Evolutionary conservation across 2,329 filamentous ascomycete species (phyloP), one percentile per base, ranked within the genome.

Genomic region (Ceratocystis cacaofunesta): DNA sequence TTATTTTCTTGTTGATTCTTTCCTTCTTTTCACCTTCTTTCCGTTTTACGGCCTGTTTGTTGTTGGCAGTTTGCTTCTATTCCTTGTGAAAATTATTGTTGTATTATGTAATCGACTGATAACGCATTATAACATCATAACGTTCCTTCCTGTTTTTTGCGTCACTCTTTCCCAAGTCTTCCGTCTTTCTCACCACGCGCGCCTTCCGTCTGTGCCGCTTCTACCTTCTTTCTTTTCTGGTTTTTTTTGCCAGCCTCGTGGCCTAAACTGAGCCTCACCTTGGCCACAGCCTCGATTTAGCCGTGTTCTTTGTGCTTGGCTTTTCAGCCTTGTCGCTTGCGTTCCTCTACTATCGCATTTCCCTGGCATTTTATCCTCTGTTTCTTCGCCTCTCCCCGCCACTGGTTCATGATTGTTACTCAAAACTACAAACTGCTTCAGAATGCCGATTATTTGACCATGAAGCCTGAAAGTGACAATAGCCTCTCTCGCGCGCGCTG

Each of bases 401-500:
- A 28, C 52, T 57, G 52, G 52, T 57, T 57, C 52, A 57, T 57
- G 52, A 63, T 66, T 28, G 60, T 43, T 10, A 60, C 65, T 52
- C 61, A 48, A 36, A 61, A 63, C 62, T 66, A 66, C 65, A 61
- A 66, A 63, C 28, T 66, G 28, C 41, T 66, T n/a, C 65, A 63
- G 61, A 66, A 66, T 66, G 65, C 65, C 55, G 65, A 66, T 43
- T 46, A 62, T 41, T 43, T 19, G 22, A 62, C 36, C 43, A 46
- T 50, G 17, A 62, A 62, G 25, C 44, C 43, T 12, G 61, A 62
- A 25, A n/a, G 25, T 57, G 48, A 64, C 48, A 57, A 72, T 71
- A 69, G 75, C 78, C 69, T 76, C 78, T 62, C 61, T 17, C 41
- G 28, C 5, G 44, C 61, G 61, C 61, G n/a, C 30, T 62, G 52